Evolutionary conservation across 2,329 filamentous ascomycete species (phyloP).

Genomic region (Aspergillus ochraceus): DNA sequence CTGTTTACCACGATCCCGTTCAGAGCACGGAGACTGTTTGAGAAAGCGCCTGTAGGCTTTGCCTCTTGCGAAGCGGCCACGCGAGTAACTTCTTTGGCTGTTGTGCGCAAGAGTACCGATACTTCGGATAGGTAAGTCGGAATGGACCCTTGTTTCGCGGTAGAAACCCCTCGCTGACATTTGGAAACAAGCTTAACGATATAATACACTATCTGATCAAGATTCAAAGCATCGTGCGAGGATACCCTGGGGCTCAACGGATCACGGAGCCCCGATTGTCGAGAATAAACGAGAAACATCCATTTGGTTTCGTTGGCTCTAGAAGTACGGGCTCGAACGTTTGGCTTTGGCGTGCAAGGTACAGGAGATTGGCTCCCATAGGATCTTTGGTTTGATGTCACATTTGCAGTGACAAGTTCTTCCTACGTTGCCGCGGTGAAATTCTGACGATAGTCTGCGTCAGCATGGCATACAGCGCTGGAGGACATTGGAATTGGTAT

Average conservation of each 20-base stretch:
- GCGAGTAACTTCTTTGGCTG: neutral
- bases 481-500: neutral
- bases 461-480: neutral
- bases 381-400: neutral
- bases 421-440: neutral
- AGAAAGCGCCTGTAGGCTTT: neutral
- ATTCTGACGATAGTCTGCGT: neutral
- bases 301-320: neutral
- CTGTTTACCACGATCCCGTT: neutral
- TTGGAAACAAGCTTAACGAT: neutral
- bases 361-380: neutral
- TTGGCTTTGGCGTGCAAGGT: neutral
- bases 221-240: neutral
- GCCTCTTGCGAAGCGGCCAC: neutral
- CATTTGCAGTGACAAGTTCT: neutral
- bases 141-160: neutral
- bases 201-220: neutral
- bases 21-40: neutral
- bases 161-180: neutral
- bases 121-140: neutral
- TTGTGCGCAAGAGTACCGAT: neutral
- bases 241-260: neutral
- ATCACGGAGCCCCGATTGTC: neutral
- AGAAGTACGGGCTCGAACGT: neutral
- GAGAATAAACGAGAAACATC: neutral